Conservation (phyloP, 2,329 filamentous ascomycete genomes). For the Torrubiella hemipterigena region DNA sequence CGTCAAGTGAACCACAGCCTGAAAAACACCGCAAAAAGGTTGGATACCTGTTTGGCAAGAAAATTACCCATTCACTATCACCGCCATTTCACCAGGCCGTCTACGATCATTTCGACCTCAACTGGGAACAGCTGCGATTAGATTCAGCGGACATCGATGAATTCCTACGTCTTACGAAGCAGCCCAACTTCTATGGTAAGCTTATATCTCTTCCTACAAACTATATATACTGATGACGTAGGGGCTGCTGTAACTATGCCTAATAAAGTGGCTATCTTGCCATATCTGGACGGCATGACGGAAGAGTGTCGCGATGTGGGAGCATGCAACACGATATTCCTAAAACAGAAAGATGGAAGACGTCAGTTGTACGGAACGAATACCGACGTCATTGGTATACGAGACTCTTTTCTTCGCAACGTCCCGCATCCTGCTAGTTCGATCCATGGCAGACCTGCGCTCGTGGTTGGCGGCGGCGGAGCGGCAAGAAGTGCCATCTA, state of each 20-base stretch:
- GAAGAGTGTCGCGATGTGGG: slow-evolving; percentile 62
- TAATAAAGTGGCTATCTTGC: slow-evolving; percentile 66
- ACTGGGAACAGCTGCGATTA: slow-evolving; percentile 39
- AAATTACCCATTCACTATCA: slow-evolving; percentile 42
- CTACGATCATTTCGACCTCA: slow-evolving; percentile 35
- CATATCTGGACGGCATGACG: slow-evolving; percentile 61
- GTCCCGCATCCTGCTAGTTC: slow-evolving; percentile 27
- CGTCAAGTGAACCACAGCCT: too few species aligned
- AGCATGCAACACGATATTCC: slow-evolving; percentile 70
- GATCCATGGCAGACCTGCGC: slow-evolving; percentile 49
- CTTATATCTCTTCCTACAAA: background rate
- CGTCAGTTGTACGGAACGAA: slow-evolving; percentile 59
- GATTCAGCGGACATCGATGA: slow-evolving; percentile 36
- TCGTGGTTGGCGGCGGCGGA: slow-evolving; percentile 68
- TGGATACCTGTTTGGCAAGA: slow-evolving; percentile 45
- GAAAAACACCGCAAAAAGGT: too few species aligned
- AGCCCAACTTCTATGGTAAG: slow-evolving; percentile 51
- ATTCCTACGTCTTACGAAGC: slow-evolving; percentile 38
- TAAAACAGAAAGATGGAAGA: slow-evolving; percentile 36
- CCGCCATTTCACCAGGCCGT: slow-evolving; percentile 42
- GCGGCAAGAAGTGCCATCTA: slow-evolving; percentile 71
- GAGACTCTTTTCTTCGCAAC: slow-evolving; percentile 57
- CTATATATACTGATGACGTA: slow-evolving; percentile 10
- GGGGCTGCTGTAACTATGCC: slow-evolving; percentile 73
- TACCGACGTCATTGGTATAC: slow-evolving; percentile 69